phyloP scores from a whole-genome alignment of 176 grass and related monocot genomes.

The Chrysopogon serrulatus region DNA sequence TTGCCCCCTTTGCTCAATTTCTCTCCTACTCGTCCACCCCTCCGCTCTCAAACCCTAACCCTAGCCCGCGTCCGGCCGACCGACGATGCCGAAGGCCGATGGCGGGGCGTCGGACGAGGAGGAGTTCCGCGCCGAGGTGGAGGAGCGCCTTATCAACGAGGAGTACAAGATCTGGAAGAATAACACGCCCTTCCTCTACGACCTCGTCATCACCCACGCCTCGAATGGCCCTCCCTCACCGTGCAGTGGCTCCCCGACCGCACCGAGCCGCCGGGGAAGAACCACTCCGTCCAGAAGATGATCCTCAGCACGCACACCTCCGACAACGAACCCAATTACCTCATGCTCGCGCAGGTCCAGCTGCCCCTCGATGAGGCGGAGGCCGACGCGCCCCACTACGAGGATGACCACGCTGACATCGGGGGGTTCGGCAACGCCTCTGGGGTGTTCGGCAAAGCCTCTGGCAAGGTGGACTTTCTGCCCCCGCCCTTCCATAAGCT shows the following conservation, averaged over 20 bases:
- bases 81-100: slow-evolving; percentile 59
- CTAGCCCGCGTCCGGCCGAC: background rate
- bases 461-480: slow-evolving; percentile 41
- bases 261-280: slow-evolving; percentile 71
- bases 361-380: slow-evolving; percentile 81
- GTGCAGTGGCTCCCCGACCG: slow-evolving; percentile 94
- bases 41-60: slow-evolving; percentile 38
- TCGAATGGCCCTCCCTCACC: slow-evolving; percentile 96
- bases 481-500: background rate
- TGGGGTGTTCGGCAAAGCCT: slow-evolving; percentile 72
- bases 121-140: slow-evolving; percentile 75
- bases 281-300: slow-evolving; percentile 96
- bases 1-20: background rate
- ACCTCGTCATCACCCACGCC: slow-evolving; percentile 95
- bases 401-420: slow-evolving; percentile 80
- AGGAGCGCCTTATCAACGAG: slow-evolving; percentile 88
- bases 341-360: slow-evolving; percentile 93
- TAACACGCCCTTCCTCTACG: slow-evolving; percentile 96
- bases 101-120: slow-evolving; percentile 48
- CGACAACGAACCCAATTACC: slow-evolving; percentile 95
- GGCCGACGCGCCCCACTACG: slow-evolving; percentile 70
- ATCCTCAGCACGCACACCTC: slow-evolving; percentile 86
- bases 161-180: slow-evolving; percentile 99
- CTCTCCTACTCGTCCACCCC: background rate
- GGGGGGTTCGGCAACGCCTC: slow-evolving; percentile 68